phyloP scores from a whole-genome alignment of 2,329 filamentous ascomycete genomes.

The Neocatenulostroma microsporum region DNA sequence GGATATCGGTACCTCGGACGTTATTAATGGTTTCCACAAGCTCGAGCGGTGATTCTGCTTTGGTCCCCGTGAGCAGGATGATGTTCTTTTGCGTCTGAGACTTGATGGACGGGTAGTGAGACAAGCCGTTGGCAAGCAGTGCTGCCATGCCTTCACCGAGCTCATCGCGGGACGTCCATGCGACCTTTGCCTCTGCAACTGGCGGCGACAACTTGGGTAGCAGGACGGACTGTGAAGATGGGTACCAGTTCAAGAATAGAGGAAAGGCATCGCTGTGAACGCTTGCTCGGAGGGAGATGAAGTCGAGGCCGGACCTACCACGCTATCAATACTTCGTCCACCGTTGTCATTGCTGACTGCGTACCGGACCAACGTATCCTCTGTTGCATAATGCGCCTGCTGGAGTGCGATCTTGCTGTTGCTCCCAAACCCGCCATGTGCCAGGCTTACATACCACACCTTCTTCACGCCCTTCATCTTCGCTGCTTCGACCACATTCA shows the following conservation, averaged over 20 bases:
- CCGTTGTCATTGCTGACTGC: slow-evolving; percentile 3
- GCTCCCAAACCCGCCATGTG: slow-evolving; percentile 41
- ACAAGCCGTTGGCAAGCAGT: slow-evolving; percentile 32
- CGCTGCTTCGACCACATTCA: slow-evolving; percentile 47
- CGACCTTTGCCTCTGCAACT: slow-evolving; percentile 25
- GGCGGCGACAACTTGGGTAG: slow-evolving; percentile 12
- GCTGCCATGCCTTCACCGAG: slow-evolving; percentile 48
- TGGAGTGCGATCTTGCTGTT: slow-evolving; percentile 41
- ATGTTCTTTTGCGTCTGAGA: slow-evolving; percentile 20
- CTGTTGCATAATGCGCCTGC: slow-evolving; percentile 52
- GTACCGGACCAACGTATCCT: slow-evolving; percentile 39
- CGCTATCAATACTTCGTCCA: too few species aligned
- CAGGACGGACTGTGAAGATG: slow-evolving; percentile 15
- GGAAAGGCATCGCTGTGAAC: slow-evolving; percentile 54
- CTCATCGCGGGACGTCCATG: slow-evolving; percentile 48
- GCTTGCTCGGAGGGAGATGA: slow-evolving; percentile 51
- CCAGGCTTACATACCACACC: slow-evolving; percentile 54
- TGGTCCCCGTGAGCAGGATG: slow-evolving; percentile 34
- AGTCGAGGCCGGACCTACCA: slow-evolving; percentile 32
- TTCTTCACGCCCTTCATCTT: slow-evolving; percentile 44
- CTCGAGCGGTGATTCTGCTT: slow-evolving; percentile 29
- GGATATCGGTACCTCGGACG: slow-evolving; percentile 28
- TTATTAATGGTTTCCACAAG: slow-evolving; percentile 34
- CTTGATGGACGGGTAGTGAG: slow-evolving; percentile 10
- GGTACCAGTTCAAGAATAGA: slow-evolving; percentile 40